phyloP scores from a whole-genome alignment of 768 basidiomycete species.

The Suillus paluster region DNA sequence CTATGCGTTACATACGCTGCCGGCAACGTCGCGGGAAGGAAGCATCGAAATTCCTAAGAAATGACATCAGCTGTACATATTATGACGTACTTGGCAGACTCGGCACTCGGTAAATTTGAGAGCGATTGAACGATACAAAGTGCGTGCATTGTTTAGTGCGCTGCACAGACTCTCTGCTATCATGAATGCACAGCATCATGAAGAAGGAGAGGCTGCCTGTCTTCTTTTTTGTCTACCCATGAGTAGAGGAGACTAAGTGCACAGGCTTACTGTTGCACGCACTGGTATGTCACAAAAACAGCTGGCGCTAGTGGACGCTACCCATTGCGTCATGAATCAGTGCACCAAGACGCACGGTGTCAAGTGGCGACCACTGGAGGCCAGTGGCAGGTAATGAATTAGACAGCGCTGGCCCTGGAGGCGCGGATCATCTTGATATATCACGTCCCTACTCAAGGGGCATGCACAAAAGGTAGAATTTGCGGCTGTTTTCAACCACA shows the following conservation, averaged over 20 bases:
- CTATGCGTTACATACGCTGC: neutral
- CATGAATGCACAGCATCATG: neutral
- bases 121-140: neutral
- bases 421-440: neutral
- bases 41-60: neutral
- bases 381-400: neutral
- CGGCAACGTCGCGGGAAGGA: neutral
- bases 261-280: neutral
- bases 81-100: neutral
- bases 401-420: neutral
- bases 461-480: constrained; percentile 1
- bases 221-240: neutral
- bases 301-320: no score
- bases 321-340: neutral
- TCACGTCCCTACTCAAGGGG: neutral
- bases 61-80: neutral
- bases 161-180: neutral
- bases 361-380: neutral
- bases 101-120: neutral
- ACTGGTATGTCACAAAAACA: neutral
- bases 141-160: neutral
- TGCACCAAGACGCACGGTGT: neutral
- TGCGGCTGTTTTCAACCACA: neutral
- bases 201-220: neutral
- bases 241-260: neutral